Base-by-base conservation (phyloP, 441 rosid genomes). In the Erysimum cheiri region DNA sequence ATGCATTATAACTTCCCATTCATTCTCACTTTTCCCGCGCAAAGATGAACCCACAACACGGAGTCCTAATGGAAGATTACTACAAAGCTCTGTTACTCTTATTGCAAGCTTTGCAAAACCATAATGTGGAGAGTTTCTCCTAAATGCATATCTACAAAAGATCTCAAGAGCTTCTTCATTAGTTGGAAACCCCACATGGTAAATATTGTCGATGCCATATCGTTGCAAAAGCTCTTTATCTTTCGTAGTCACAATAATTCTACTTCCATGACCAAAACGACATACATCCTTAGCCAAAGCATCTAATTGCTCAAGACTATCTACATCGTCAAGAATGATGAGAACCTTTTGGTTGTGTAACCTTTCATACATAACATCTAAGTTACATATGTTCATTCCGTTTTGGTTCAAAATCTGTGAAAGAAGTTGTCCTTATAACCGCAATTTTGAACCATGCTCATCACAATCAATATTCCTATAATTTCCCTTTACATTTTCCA, bases 21-120 rank as follows among this genome's bases (percentile, higher is more conserved):
- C 70, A 4, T 26, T n/a, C 14, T 32, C 4, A 8, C 39, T 32
- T 13, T 47, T 66, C 12, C 50, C 53, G 0, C 14, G 15, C 19
- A 77, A 24, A 52, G 67, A 49, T 36, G 64, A 60, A 36, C 80
- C 72, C 8, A 71, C 49, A 72, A 70, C 36, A 49, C 76, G 50
- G 1, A 67, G 53, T 3, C 71, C 64, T 57, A 81, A 53, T 5
- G 80, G 84, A 50, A 75, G 74, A 10, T 77, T 77, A 4, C 26
- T 0, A 8, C 64, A 33, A 15, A 78, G 58, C n/a, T 8, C 6
- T 9, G 67, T 46, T 15, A 78, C 28, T 0, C 49, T 35, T 13
- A 39, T 12, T 0, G 57, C 39, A 19, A 66, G 49, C 4, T 54
- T 22, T 0, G 22, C 24, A 53, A 39, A 70, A 61, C 39, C 74